Evolutionary conservation across 106 monocot species (phyloP).

Genomic region (Apostasia shenzhenica): DNA sequence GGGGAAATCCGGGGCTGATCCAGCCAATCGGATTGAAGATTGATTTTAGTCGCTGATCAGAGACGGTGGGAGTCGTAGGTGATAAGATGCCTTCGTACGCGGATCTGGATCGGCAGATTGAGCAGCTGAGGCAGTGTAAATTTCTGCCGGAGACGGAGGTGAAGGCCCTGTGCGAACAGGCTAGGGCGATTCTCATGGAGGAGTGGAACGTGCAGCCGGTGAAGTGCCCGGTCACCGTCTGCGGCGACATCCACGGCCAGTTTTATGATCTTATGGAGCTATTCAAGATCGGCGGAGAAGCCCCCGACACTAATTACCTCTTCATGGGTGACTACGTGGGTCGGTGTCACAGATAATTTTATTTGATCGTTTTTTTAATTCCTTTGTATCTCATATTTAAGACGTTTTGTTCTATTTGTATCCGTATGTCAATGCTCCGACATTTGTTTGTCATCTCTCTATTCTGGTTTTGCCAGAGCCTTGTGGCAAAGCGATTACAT

Average conservation of each 20-base stretch:
- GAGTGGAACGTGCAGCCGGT: conserved; percentile 85
- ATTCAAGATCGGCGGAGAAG: conserved; percentile 64
- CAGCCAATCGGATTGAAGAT: not conserved
- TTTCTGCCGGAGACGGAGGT: conserved; percentile 66
- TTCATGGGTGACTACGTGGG: conserved; percentile 83
- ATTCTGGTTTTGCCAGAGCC: no score
- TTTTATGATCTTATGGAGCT: conserved; percentile 68
- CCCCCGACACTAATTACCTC: conserved; percentile 72
- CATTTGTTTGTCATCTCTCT: no score
- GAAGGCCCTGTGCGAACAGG: conserved; percentile 71
- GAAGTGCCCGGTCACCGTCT: conserved; percentile 66
- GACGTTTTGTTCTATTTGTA: not conserved
- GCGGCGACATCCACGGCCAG: conserved; percentile 75
- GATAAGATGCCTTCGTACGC: conserved; percentile 43
- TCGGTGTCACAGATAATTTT: conserved; percentile 11
- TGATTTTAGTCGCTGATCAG: not conserved
- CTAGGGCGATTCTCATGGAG: conserved; percentile 57
- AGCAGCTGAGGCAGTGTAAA: conserved; percentile 73
- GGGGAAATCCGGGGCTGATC: not conserved
- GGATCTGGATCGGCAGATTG: conserved; percentile 90
- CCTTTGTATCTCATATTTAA: no score
- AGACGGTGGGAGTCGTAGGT: not conserved
- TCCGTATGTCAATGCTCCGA: no score
- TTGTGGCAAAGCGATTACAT: no score
- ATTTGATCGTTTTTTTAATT: not conserved